These are phyloP conservation scores for Tetradesmus lagerheimii DNA, from an alignment of 139 green algal species.

Conservation along the genomic window DNA sequence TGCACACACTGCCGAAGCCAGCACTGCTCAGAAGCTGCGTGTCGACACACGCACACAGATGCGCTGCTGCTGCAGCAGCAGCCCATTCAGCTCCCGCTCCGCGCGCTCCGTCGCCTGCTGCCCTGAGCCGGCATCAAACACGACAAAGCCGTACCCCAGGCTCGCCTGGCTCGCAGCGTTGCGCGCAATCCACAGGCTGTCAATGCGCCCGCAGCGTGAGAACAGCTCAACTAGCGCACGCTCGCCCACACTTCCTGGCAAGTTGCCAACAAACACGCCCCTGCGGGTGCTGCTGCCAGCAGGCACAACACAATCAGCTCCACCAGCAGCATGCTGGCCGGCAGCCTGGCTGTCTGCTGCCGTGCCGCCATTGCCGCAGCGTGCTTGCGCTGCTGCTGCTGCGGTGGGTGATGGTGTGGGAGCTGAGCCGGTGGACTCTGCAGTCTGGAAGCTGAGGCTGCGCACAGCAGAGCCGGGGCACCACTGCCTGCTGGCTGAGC, in stretches of 20 bases:
- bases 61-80: constrained; percentile 11
- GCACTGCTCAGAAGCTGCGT: constrained; percentile 10
- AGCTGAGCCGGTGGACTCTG: constrained; percentile 28
- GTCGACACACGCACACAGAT: constrained; percentile 34
- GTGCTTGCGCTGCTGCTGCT: background rate
- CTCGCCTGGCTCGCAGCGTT: constrained; percentile 24
- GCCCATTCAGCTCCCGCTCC: constrained; percentile 9
- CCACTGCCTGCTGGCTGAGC: background rate
- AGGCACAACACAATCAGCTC: background rate
- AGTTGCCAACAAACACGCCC: constrained; percentile 48
- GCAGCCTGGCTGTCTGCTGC: background rate
- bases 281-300: background rate
- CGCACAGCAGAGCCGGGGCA: background rate
- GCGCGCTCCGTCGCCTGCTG: background rate
- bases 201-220: constrained; percentile 35
- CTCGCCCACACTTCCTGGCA: constrained; percentile 31
- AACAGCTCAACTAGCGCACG: constrained; percentile 38
- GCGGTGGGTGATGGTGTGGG: background rate
- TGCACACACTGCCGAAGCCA: background rate
- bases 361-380: background rate
- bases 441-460: background rate
- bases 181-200: constrained; percentile 46
- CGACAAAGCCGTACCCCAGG: constrained; percentile 45
- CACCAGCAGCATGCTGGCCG: background rate
- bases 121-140: background rate